Evolutionary conservation across 108 stramenopile species (phyloP).

Genomic region (Thalassiosira profunda): DNA sequence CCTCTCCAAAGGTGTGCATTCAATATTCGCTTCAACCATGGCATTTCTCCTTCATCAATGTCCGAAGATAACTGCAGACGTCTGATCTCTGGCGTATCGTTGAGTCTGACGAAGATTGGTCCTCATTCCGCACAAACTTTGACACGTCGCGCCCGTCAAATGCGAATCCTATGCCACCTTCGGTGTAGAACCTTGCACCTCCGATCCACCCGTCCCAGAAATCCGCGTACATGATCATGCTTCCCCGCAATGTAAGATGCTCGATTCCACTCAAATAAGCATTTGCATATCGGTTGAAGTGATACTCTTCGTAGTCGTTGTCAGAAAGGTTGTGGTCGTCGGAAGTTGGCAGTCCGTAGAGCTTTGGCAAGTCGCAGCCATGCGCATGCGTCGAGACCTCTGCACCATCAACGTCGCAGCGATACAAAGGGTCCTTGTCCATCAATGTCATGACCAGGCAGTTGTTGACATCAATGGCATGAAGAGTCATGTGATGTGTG

Average conservation of each 20-base stretch:
- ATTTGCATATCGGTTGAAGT: neutral
- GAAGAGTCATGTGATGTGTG: neutral
- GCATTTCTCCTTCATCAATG: slow-evolving; percentile 1
- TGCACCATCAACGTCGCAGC: neutral
- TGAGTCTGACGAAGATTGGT: too few relatives aligned
- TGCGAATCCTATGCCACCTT: neutral
- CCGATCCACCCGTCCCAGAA: neutral
- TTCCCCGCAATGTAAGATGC: too few relatives aligned
- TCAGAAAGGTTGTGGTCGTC: neutral
- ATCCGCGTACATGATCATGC: too few relatives aligned
- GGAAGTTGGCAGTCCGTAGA: neutral
- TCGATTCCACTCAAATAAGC: too few relatives aligned
- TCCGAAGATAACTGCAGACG: neutral
- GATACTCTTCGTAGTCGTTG: neutral
- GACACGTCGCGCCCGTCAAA: neutral
- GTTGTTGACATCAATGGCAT: neutral
- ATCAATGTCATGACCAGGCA: neutral
- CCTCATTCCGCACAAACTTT: neutral
- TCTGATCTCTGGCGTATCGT: too few relatives aligned
- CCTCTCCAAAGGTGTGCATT: too few relatives aligned
- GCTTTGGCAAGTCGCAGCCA: neutral
- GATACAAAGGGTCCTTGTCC: neutral
- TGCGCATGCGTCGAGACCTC: neutral
- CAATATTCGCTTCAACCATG: too few relatives aligned
- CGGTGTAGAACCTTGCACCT: neutral